Evolutionary conservation across 805 yeast genomes (phyloP), one percentile per base, ranked within the genome.

Genomic region (Monosporozyma yasuniensis): DNA sequence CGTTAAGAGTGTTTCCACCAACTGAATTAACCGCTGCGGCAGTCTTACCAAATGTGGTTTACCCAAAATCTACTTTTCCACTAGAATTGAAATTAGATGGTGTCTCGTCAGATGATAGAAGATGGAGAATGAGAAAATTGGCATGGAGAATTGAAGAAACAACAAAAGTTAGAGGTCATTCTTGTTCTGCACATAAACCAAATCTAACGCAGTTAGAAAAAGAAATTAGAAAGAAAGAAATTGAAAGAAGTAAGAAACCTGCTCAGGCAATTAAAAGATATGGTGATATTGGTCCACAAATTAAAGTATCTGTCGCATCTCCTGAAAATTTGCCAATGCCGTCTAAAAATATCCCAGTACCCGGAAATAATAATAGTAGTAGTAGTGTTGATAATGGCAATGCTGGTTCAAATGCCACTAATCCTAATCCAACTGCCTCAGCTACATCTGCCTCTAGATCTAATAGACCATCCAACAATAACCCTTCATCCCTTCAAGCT

Each of bases 91-190:
- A 82, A 56, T 69, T 93, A 59, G 95, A 88, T 58, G 85, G 88
- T 50, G 78, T 86, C 7, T 66, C 77, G 3, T 71, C 77, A 4
- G 71, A 72, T 11, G 82, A 77, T 50, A 66, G 70, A 54, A 73
- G 96, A 54, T 93, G 99, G 99, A 77, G 95, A 67, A 83, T 93
- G 90, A 75, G 96, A 46, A 87, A 88, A 62, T 68, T 93, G 41
- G 76, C 76, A 50, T 93, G 98, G 98, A 76, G 87, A 60, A 77
- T 93, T 14, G 96, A 91, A 61, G 98, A 93, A 63, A 76, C 75
- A 46, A 76, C 83, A n/a, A 79, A 81, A 58, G 73, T 87, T 16
- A 74, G 76, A 54, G 76, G 80, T 2, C 63, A 69, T 56, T 69
- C 81, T 28, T 89, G 96, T 67, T 64, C 67, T 8, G 52, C 68